Percentiles rank a stretch among this genome's conserved stretches.
phyloP scores from a whole-genome alignment of 441 rosid species.

The Populus tomentosa region DNA sequence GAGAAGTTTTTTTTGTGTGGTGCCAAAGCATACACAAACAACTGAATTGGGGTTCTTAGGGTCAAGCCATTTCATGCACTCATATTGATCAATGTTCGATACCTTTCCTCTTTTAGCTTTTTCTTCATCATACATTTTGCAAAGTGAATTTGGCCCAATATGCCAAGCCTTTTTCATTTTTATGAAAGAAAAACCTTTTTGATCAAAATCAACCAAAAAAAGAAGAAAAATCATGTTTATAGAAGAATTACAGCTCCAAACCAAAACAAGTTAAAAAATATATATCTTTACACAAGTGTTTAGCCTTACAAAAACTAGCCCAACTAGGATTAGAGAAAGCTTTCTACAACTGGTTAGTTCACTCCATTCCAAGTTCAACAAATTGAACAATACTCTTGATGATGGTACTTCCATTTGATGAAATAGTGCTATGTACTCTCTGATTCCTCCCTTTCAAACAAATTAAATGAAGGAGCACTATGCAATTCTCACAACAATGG shows the following conservation, averaged over 20 bases:
- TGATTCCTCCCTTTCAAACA: not conserved
- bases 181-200: too few relatives aligned
- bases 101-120: constrained; percentile 15
- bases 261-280: too few relatives aligned
- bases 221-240: not conserved
- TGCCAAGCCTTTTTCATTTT: constrained; percentile 25
- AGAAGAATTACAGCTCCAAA: not conserved
- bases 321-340: too few relatives aligned
- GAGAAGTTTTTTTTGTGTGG: too few relatives aligned
- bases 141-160: constrained; percentile 38
- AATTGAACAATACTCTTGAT: not conserved
- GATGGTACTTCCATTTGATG: not conserved
- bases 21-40: not conserved
- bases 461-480: not conserved
- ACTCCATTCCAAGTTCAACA: not conserved
- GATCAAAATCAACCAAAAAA: not conserved
- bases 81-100: constrained; percentile 22
- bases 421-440: not conserved
- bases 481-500: not conserved
- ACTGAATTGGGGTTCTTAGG: not conserved
- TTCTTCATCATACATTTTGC: not conserved
- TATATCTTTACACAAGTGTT: too few relatives aligned
- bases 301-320: too few relatives aligned
- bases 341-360: too few relatives aligned
- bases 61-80: constrained; percentile 9